A percentile compares a stretch with the other conserved stretches of the same genome.
Evolutionary conservation across 1,284 basidiomycete species (phyloP).

Genomic region (Psilocybe mexicana): DNA sequence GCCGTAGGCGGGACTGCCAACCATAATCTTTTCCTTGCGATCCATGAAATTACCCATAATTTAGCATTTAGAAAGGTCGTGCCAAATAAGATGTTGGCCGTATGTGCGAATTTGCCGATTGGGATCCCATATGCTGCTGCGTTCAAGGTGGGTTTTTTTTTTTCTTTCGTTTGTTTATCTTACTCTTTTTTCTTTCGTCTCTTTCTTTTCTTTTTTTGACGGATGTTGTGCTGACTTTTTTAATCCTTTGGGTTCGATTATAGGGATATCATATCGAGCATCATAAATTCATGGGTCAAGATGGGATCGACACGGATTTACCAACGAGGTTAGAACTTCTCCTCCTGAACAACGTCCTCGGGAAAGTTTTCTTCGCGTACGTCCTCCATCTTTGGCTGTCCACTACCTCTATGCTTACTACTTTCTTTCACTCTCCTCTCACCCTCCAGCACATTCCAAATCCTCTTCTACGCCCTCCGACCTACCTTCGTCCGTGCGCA

Average conservation of each 20-base stretch:
- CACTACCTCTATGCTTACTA: not conserved
- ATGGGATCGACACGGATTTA: conserved; percentile 94
- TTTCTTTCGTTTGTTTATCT: conserved; percentile 4
- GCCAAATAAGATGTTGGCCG: conserved; percentile 86
- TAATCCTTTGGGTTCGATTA: too few relatives aligned
- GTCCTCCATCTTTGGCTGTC: conserved; percentile 28
- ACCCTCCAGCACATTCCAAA: conserved; percentile 85
- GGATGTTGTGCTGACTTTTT: too few relatives aligned
- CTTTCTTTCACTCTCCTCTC: not conserved
- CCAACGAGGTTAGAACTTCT: conserved; percentile 86
- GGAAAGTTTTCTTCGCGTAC: conserved; percentile 96
- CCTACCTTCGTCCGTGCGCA: conserved; percentile 94
- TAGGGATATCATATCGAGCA: conserved; percentile 93
- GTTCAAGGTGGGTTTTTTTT: conserved; percentile 73
- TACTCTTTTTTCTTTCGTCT: too few relatives aligned
- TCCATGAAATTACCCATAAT: conserved; percentile 99
- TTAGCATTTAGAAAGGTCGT: conserved; percentile 86
- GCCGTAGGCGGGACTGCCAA: conserved; percentile 92
- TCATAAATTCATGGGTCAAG: conserved; percentile 94
- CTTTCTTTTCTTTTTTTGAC: too few relatives aligned
- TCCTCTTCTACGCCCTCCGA: conserved; percentile 96
- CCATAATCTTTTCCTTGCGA: conserved; percentile 96
- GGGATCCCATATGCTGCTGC: conserved; percentile 94
- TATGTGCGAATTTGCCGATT: conserved; percentile 91
- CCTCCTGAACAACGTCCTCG: conserved; percentile 91